Conservation (phyloP, 202 grass and related monocot species). For the Bolboschoenoplectus hybrid region DNA sequence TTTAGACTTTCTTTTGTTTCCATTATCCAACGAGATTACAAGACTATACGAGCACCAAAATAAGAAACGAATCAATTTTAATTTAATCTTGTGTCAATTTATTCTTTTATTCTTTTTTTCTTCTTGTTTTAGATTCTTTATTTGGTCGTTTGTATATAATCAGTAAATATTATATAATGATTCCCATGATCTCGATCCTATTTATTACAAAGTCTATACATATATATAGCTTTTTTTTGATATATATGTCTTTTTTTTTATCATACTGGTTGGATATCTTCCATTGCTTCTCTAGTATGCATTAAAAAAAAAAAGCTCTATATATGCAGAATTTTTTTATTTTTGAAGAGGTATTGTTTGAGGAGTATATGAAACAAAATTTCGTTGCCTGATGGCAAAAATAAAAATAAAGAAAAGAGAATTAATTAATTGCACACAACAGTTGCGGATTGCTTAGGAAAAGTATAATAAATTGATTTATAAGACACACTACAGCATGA, state of each 20-base stretch:
- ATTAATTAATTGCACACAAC: too few species aligned
- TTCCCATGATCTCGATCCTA: background rate
- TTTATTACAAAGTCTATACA: background rate
- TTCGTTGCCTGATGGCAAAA: too few species aligned
- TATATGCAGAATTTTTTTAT: too few species aligned
- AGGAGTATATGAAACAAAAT: too few species aligned
- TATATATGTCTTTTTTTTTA: too few species aligned
- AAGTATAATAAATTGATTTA: too few species aligned
- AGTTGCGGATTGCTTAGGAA: too few species aligned
- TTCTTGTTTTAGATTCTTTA: conserved; percentile 11
- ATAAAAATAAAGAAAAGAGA: too few species aligned
- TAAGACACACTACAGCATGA: too few species aligned
- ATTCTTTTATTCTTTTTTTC: background rate
- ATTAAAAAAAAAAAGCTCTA: background rate
- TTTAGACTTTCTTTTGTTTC: background rate
- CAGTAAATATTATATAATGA: background rate
- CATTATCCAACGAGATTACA: background rate
- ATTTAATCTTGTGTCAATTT: background rate
- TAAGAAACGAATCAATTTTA: conserved; percentile 16
- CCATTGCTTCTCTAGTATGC: background rate
- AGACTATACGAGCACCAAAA: background rate
- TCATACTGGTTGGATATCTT: background rate
- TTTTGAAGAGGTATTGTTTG: too few species aligned
- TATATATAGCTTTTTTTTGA: background rate
- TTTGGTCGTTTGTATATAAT: background rate